These are phyloP conservation scores for Talaromyces sp. DNA, from an alignment of 2,329 filamentous ascomycete species.

Conservation along the genomic window DNA sequence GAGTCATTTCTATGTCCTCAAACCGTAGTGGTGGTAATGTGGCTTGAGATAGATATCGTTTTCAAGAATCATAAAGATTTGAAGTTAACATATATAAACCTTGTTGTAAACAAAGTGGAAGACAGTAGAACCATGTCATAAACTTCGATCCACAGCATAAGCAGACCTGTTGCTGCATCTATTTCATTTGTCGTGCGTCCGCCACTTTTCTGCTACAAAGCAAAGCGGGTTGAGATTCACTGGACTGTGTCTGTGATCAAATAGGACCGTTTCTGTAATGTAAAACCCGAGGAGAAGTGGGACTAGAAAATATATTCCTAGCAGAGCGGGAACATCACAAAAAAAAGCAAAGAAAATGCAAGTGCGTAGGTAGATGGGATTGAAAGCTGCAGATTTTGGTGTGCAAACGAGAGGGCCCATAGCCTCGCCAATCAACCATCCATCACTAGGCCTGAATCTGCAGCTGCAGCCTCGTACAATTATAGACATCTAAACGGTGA, in stretches of 20 bases:
- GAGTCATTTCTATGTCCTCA: neutral
- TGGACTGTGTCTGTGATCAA: neutral
- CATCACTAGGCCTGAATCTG: constrained; percentile 3
- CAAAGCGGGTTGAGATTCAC: constrained; percentile 4
- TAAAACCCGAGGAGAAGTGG: constrained; percentile 3
- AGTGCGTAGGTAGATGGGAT: neutral
- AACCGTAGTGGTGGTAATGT: neutral
- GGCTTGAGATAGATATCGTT: neutral
- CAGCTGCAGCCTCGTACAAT: constrained; percentile 9
- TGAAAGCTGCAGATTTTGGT: neutral
- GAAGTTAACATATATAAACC: neutral
- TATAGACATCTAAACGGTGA: constrained; percentile 5
- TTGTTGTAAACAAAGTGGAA: neutral
- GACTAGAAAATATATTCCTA: neutral
- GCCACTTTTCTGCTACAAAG: constrained; percentile 5
- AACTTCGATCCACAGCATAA: neutral
- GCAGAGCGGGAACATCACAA: neutral
- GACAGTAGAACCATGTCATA: neutral
- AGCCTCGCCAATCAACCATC: constrained; percentile 4
- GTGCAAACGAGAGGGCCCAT: constrained; percentile 1
- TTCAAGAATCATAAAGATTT: neutral
- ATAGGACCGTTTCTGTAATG: constrained; percentile 6
- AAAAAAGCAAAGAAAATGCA: neutral
- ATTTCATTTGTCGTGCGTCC: constrained; percentile 4
- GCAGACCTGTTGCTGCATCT: constrained; percentile 5